Percentiles rank a stretch among this genome's conserved stretches.
phyloP scores from a whole-genome alignment of 768 basidiomycete genomes.

The Strobilomyces dryophilus region DNA sequence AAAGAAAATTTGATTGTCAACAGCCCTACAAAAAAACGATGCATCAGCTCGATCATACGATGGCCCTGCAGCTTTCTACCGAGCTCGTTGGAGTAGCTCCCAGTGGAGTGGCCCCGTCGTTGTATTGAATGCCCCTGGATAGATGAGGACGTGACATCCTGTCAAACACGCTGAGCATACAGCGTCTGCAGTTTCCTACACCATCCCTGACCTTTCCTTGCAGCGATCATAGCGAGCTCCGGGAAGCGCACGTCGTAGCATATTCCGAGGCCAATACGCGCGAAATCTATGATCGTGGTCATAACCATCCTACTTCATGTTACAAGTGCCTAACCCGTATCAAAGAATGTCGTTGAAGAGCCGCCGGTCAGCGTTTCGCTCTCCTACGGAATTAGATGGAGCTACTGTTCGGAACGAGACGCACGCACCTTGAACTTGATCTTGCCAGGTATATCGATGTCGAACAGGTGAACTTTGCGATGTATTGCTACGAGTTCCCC shows the following conservation, averaged over 20 bases:
- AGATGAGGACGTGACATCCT: conserved; percentile 88
- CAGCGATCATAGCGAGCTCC: conserved; percentile 87
- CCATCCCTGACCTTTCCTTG: conserved; percentile 62
- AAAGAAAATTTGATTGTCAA: conserved; percentile 96
- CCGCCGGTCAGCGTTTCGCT: conserved; percentile 86
- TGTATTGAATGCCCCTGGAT: conserved; percentile 92
- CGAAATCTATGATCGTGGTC: conserved; percentile 61
- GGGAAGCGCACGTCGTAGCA: conserved; percentile 97
- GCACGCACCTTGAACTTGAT: conserved; percentile 78
- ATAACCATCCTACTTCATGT: not conserved
- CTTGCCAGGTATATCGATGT: conserved; percentile 93
- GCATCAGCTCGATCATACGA: conserved; percentile 4
- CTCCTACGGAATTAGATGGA: conserved; percentile 49
- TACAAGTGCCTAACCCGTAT: conserved; percentile 62
- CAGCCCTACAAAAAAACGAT: conserved; percentile 53
- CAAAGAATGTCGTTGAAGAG: conserved; percentile 68
- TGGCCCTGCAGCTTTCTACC: conserved; percentile 39
- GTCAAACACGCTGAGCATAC: conserved; percentile 5
- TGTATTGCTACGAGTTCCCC: conserved; percentile 85
- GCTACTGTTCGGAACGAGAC: not conserved
- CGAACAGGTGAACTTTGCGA: conserved; percentile 95
- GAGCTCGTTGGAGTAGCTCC: conserved; percentile 83
- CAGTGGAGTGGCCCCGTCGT: conserved; percentile 97
- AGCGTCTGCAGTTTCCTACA: not conserved
- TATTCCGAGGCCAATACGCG: conserved; percentile 93